These are phyloP conservation scores for Botryobasidium botryosum DNA, from an alignment of 768 basidiomycete genomes.

Conservation along the genomic window DNA sequence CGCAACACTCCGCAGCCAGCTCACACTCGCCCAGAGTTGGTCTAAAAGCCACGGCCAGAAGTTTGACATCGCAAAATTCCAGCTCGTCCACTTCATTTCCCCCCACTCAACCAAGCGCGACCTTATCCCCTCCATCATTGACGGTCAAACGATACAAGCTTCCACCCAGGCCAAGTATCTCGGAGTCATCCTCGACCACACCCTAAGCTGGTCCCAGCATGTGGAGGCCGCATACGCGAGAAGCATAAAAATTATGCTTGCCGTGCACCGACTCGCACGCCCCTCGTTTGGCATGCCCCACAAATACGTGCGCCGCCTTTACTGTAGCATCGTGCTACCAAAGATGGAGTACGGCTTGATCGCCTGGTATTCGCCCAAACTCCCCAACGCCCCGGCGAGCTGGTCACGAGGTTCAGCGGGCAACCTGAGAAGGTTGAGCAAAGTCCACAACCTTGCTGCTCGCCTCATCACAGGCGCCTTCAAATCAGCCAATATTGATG, in stretches of 20 bases:
- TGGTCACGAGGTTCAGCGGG: no score
- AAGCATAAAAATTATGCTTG: slow-evolving; percentile 1
- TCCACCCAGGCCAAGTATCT: background rate
- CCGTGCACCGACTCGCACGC: slow-evolving; percentile 1
- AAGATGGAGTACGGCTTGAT: slow-evolving; percentile 1
- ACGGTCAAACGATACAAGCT: background rate
- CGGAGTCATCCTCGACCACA: slow-evolving; percentile 2
- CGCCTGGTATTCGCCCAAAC: background rate
- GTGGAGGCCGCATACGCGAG: background rate
- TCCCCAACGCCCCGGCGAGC: background rate
- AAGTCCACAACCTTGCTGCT: slow-evolving; percentile 1
- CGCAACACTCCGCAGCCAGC: background rate
- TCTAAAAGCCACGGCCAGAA: background rate
- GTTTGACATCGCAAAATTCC: slow-evolving; percentile 3
- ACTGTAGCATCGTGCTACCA: background rate
- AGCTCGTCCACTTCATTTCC: slow-evolving; percentile 6
- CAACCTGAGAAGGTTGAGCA: background rate
- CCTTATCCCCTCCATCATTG: slow-evolving; percentile 1
- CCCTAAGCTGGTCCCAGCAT: slow-evolving; percentile 1
- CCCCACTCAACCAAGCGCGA: background rate
- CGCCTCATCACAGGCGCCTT: slow-evolving; percentile 5
- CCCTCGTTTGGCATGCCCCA: slow-evolving; percentile 6
- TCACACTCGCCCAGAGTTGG: background rate
- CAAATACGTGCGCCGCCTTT: background rate
- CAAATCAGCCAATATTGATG: slow-evolving; percentile 1